phyloP scores from a whole-genome alignment of 176 grass and related monocot species.

The Triticum timopheevii region DNA sequence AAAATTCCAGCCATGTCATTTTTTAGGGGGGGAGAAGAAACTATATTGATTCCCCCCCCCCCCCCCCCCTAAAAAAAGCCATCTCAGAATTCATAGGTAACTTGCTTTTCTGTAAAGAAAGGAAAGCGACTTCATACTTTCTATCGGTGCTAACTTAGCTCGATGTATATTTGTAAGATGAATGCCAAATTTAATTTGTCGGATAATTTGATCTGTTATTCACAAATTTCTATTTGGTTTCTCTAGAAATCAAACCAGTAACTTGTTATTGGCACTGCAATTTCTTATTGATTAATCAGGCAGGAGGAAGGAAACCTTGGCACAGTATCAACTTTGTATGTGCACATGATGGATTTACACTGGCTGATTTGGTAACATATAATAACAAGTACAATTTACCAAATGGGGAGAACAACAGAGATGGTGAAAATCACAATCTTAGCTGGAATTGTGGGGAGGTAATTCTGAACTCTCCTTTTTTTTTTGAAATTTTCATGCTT shows the following conservation, averaged over 20 bases:
- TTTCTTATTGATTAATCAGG: slow-evolving; percentile 45
- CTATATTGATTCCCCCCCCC: not conserved
- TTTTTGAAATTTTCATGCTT: slow-evolving; percentile 28
- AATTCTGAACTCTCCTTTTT: slow-evolving; percentile 9
- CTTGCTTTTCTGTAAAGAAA: not conserved
- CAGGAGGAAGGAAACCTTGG: slow-evolving; percentile 92
- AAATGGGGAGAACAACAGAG: slow-evolving; percentile 87
- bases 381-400: slow-evolving; percentile 87
- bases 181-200: not conserved
- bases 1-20: not conserved
- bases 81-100: too few relatives aligned
- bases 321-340: slow-evolving; percentile 97
- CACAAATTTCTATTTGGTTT: not conserved
- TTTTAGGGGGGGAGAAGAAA: not conserved
- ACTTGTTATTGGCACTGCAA: not conserved
- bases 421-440: slow-evolving; percentile 98
- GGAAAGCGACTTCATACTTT: not conserved
- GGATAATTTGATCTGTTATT: not conserved
- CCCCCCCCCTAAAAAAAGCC: too few relatives aligned
- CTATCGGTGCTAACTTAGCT: not conserved
- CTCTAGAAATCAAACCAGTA: too few relatives aligned
- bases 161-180: not conserved
- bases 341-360: slow-evolving; percentile 95
- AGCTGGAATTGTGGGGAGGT: slow-evolving; percentile 99
- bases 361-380: slow-evolving; percentile 94